These are phyloP conservation scores for Anthostomella pinea DNA, from an alignment of 2,329 filamentous ascomycete genomes.

Conservation along the genomic window DNA sequence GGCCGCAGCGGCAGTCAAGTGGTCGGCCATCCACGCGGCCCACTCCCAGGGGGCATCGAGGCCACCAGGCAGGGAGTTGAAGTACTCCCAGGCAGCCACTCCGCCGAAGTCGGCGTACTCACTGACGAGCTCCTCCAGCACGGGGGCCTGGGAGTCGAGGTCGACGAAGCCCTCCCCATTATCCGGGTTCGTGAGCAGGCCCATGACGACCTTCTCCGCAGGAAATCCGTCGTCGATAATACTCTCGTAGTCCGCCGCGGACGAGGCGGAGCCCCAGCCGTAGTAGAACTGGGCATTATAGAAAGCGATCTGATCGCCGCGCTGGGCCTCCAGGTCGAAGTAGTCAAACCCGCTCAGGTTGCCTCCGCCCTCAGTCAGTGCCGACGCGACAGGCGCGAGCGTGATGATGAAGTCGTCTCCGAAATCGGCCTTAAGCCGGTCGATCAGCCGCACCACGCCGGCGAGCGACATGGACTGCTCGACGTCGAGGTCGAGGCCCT, in stretches of 20 bases:
- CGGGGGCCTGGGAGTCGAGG: slow-evolving; percentile 44
- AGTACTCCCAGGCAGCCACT: slow-evolving; percentile 95
- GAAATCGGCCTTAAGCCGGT: slow-evolving; percentile 67
- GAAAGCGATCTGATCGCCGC: slow-evolving; percentile 68
- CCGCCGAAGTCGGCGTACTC: slow-evolving; percentile 72
- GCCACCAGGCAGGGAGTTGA: slow-evolving; percentile 72
- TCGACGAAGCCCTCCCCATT: slow-evolving; percentile 62
- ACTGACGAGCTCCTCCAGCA: slow-evolving; percentile 40
- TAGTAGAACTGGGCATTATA: slow-evolving; percentile 95
- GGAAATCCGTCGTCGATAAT: slow-evolving; percentile 65
- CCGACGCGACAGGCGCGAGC: slow-evolving; percentile 77
- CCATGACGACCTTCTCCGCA: slow-evolving; percentile 71
- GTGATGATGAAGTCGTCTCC: slow-evolving; percentile 71
- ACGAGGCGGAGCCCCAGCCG: slow-evolving; percentile 67
- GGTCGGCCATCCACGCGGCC: slow-evolving; percentile 46
- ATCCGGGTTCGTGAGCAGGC: slow-evolving; percentile 73
- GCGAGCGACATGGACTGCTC: slow-evolving; percentile 71
- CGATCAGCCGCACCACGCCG: slow-evolving; percentile 65
- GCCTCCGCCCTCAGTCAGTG: slow-evolving; percentile 50
- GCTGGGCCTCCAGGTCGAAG: slow-evolving; percentile 65
- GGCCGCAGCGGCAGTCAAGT: slow-evolving; percentile 18
- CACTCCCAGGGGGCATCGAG: slow-evolving; percentile 68
- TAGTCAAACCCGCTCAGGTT: slow-evolving; percentile 85
- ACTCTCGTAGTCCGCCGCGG: slow-evolving; percentile 46
- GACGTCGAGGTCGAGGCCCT: slow-evolving; percentile 75